These are phyloP conservation scores for Dentipellis sp. DNA, from an alignment of 768 basidiomycete species.

Conservation along the genomic window DNA sequence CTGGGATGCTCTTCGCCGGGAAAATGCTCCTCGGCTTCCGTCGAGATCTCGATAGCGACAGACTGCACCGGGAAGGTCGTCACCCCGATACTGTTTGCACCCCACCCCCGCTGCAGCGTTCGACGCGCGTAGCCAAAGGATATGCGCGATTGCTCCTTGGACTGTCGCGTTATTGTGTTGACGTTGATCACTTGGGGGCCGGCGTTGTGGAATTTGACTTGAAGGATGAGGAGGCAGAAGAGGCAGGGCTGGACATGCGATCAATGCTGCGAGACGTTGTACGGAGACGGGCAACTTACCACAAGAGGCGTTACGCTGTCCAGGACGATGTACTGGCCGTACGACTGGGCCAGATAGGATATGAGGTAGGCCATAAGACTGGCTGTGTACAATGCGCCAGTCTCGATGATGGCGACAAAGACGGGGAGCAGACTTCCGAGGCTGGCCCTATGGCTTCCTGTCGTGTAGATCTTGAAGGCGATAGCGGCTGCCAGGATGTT, in stretches of 20 bases:
- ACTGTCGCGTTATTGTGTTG: not conserved
- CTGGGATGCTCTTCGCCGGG: not conserved
- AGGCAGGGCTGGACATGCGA: not conserved
- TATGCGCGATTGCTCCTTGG: not conserved
- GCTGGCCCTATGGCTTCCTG: too few species aligned
- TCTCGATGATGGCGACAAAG: not conserved
- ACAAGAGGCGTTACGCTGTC: not conserved
- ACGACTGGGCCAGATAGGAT: not conserved
- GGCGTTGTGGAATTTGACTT: not conserved
- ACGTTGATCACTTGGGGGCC: not conserved
- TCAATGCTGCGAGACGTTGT: not conserved
- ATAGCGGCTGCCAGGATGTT: not conserved
- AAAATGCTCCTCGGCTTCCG: not conserved
- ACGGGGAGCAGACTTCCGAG: not conserved
- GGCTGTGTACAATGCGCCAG: not conserved
- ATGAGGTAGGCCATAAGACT: not conserved
- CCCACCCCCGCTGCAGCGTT: not conserved
- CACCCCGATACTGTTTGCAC: too few species aligned
- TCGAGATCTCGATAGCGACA: not conserved
- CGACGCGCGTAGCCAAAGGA: not conserved
- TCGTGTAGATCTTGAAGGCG: not conserved
- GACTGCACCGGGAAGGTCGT: not conserved
- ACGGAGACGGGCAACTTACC: not conserved
- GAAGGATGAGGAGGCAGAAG: not conserved
- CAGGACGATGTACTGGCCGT: not conserved